These are phyloP conservation scores for Penicillium ochrochloron DNA, from an alignment of 495 filamentous ascomycete genomes.

Conservation along the genomic window DNA sequence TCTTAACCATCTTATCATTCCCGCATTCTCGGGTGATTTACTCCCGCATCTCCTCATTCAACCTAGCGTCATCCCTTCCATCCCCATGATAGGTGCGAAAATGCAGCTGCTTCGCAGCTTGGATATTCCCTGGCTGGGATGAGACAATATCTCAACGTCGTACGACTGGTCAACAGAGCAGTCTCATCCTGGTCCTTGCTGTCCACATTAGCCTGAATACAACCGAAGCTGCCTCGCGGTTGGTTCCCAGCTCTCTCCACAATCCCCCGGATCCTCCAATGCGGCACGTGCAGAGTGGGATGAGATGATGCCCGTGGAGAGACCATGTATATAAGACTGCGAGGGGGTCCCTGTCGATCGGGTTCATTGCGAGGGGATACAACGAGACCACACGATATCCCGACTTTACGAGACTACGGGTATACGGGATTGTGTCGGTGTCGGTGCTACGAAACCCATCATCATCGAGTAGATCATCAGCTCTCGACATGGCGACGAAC, in stretches of 20 bases:
- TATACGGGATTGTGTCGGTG: not conserved
- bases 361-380: not conserved
- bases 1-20: conserved; percentile 7
- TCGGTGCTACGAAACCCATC: not conserved
- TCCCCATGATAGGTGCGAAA: conserved; percentile 31
- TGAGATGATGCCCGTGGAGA: not conserved
- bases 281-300: conserved; percentile 14
- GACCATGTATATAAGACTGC: conserved; percentile 19
- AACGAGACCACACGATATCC: not conserved
- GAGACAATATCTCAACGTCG: not conserved
- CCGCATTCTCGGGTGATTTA: not conserved
- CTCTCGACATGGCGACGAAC: conserved; percentile 18
- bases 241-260: conserved; percentile 22
- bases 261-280: conserved; percentile 6
- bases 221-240: not conserved
- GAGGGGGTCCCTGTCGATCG: not conserved
- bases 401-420: not conserved
- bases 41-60: not conserved
- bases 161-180: conserved; percentile 7
- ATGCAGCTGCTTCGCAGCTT: not conserved
- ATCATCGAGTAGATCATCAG: not conserved
- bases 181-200: not conserved
- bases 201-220: conserved; percentile 24
- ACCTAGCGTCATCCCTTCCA: not conserved
- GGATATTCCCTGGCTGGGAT: not conserved